phyloP scores from a whole-genome alignment of 371 early-diverging fungal species.

The Saksenaea vasiformis region DNA sequence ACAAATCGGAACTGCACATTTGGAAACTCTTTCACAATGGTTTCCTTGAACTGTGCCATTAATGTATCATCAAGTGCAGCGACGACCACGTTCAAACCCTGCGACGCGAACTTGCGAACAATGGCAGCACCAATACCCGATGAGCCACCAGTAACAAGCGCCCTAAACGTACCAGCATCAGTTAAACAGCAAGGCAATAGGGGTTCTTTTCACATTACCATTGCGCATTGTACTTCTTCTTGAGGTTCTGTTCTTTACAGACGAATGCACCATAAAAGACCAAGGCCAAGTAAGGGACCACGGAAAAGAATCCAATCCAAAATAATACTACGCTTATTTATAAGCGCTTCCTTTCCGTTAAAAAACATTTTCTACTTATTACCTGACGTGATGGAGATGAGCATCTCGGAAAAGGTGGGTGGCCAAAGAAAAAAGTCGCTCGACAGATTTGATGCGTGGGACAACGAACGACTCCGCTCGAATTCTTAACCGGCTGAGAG shows the following conservation, averaged over 20 bases:
- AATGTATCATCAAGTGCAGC: slow-evolving; percentile 57
- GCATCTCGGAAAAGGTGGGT: not conserved
- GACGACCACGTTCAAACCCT: slow-evolving; percentile 61
- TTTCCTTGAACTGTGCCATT: slow-evolving; percentile 38
- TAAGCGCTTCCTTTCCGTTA: not conserved
- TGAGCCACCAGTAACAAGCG: slow-evolving; percentile 58
- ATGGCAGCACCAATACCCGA: slow-evolving; percentile 69
- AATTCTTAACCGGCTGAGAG: not conserved
- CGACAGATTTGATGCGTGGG: not conserved
- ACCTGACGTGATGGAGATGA: slow-evolving; percentile 3
- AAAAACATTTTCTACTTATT: not conserved
- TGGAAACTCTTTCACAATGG: slow-evolving; percentile 48
- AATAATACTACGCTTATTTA: slow-evolving; percentile 32
- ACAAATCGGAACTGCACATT: slow-evolving; percentile 52
- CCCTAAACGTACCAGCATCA: slow-evolving; percentile 23
- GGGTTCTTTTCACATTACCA: slow-evolving; percentile 43
- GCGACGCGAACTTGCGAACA: slow-evolving; percentile 54
- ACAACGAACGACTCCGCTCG: not conserved
- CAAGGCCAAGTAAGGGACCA: slow-evolving; percentile 49
- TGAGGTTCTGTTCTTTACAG: slow-evolving; percentile 60
- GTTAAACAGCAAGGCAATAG: not conserved
- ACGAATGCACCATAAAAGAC: slow-evolving; percentile 50
- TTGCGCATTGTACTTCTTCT: slow-evolving; percentile 57
- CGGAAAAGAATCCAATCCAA: slow-evolving; percentile 47
- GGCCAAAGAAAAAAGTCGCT: not conserved